phyloP scores from a whole-genome alignment of 768 basidiomycete genomes.

The Podaxis pistillaris region DNA sequence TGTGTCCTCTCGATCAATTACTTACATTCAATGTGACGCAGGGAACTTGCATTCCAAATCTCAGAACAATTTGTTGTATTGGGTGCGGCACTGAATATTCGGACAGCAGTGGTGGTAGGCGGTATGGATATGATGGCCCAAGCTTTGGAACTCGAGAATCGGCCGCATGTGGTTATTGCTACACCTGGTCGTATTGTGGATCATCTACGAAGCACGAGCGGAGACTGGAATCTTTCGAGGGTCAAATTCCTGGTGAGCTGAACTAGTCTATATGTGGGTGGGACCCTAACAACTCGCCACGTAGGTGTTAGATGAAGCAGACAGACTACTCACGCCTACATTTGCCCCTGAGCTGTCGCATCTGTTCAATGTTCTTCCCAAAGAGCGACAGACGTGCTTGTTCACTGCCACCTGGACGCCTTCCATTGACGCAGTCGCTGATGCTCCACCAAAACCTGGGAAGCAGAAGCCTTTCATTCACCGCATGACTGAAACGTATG shows the following conservation, averaged over 20 bases:
- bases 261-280: background rate
- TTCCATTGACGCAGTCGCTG: slow-evolving; percentile 76
- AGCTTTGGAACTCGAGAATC: slow-evolving; percentile 77
- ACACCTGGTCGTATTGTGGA: slow-evolving; percentile 96
- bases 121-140: slow-evolving; percentile 99
- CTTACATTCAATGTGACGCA: slow-evolving; percentile 27
- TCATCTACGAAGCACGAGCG: slow-evolving; percentile 72
- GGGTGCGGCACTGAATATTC: slow-evolving; percentile 76
- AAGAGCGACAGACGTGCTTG: slow-evolving; percentile 90
- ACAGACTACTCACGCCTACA: slow-evolving; percentile 84
- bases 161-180: slow-evolving; percentile 92
- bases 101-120: slow-evolving; percentile 88
- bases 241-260: slow-evolving; percentile 78
- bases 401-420: slow-evolving; percentile 95
- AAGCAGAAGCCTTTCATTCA: slow-evolving; percentile 89
- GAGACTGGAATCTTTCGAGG: slow-evolving; percentile 82
- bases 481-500: slow-evolving; percentile 67
- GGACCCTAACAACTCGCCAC: slow-evolving; percentile 1
- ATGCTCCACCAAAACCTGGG: slow-evolving; percentile 70
- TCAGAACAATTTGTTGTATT: slow-evolving; percentile 94
- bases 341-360: slow-evolving; percentile 84
- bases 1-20: background rate
- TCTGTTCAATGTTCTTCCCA: slow-evolving; percentile 75
- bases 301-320: slow-evolving; percentile 95
- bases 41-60: slow-evolving; percentile 97